phyloP scores from a whole-genome alignment of 495 filamentous ascomycete genomes.

The Aspergillus incahuasiensis region DNA sequence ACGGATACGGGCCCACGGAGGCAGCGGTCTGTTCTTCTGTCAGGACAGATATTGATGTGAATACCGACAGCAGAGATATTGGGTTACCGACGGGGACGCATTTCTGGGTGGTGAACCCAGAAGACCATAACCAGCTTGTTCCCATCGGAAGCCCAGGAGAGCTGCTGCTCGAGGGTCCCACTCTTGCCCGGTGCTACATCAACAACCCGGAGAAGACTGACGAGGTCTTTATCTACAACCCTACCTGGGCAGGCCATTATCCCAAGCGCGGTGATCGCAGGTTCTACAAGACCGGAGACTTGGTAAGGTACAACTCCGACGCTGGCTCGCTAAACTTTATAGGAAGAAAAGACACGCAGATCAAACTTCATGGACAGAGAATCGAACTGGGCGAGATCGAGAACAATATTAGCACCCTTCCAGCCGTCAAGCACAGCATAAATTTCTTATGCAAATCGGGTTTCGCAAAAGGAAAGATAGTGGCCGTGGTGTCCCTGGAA shows the following conservation, averaged over 20 bases:
- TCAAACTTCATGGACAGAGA: conserved; percentile 64
- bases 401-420: conserved; percentile 38
- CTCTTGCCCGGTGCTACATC: conserved; percentile 45
- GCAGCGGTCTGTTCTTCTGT: conserved; percentile 35
- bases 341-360: conserved; percentile 60
- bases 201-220: conserved; percentile 40
- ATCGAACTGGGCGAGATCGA: conserved; percentile 66
- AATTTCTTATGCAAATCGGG: conserved; percentile 42
- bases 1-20: conserved; percentile 58
- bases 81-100: conserved; percentile 38
- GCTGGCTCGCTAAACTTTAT: conserved; percentile 54
- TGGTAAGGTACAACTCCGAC: conserved; percentile 58
- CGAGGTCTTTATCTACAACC: conserved; percentile 42
- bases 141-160: conserved; percentile 49
- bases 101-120: conserved; percentile 44
- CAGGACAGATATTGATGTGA: conserved; percentile 31
- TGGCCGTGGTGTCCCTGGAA: conserved; percentile 32
- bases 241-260: conserved; percentile 31
- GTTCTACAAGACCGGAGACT: conserved; percentile 65
- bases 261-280: conserved; percentile 31
- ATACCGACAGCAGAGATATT: conserved; percentile 41
- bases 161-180: conserved; percentile 47
- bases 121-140: conserved; percentile 41
- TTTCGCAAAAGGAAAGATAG: conserved; percentile 35
- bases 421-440: conserved; percentile 35